A percentile compares a stretch with the other conserved stretches of the same genome.
Evolutionary conservation across 345 rosid genomes (phyloP).

Genomic region (Raphanus sativus): DNA sequence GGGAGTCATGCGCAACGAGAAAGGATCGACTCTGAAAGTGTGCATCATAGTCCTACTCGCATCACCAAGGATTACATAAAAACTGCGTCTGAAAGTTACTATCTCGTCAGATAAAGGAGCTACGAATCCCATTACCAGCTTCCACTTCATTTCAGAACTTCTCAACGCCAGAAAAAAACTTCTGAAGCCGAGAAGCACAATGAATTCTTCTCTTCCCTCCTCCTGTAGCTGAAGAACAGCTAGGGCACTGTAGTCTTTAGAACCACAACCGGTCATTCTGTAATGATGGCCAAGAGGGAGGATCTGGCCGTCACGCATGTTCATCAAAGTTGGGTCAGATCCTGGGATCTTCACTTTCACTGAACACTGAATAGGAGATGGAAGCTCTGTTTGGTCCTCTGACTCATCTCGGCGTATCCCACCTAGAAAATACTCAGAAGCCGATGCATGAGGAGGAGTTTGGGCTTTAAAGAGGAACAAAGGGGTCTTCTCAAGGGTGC

Average conservation of each 20-base stretch:
- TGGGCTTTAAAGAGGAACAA: not conserved
- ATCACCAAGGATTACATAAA: not conserved
- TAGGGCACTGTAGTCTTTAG: not conserved
- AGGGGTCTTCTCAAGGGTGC: not conserved
- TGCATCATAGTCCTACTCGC: not conserved
- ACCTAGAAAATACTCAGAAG: not conserved
- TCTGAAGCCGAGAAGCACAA: not conserved
- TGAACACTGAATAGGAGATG: slow-evolving; percentile 5
- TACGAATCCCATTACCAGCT: not conserved
- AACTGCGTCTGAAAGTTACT: not conserved
- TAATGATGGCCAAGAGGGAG: slow-evolving; percentile 11
- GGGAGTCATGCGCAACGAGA: not conserved
- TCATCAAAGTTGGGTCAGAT: not conserved
- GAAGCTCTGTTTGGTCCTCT: not conserved
- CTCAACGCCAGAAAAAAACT: not conserved
- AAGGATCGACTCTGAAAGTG: not conserved
- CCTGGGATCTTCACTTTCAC: not conserved
- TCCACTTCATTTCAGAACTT: slow-evolving; percentile 23
- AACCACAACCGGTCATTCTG: not conserved
- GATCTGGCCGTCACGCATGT: not conserved
- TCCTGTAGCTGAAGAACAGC: not conserved
- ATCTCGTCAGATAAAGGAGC: not conserved
- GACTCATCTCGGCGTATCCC: not conserved
- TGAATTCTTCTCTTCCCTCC: slow-evolving; percentile 8
- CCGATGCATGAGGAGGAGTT: not conserved